Conservation (phyloP, 805 yeast species). For the Cyberlindnera nakhonratchasimensis region DNA sequence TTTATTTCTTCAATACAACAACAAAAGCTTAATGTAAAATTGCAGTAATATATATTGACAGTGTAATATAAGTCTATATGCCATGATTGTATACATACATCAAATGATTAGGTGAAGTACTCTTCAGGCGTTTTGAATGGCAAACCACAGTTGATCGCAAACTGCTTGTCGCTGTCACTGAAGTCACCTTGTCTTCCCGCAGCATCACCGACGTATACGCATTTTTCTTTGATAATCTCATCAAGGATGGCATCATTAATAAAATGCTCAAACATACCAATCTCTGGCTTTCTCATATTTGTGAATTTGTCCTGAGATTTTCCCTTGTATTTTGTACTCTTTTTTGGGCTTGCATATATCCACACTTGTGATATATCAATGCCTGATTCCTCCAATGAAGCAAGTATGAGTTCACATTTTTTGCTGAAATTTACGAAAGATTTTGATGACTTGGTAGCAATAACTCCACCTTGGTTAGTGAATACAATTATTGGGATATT, state of each 20-base stretch:
- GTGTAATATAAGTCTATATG: not conserved
- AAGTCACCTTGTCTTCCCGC: slow-evolving; percentile 82
- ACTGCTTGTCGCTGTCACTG: slow-evolving; percentile 71
- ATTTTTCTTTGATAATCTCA: slow-evolving; percentile 37
- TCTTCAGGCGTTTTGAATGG: slow-evolving; percentile 72
- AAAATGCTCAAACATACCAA: slow-evolving; percentile 73
- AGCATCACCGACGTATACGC: slow-evolving; percentile 91
- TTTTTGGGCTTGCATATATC: slow-evolving; percentile 64
- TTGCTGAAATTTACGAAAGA: slow-evolving; percentile 37
- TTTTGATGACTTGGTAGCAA: slow-evolving; percentile 36
- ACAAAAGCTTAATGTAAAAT: slow-evolving; percentile 12
- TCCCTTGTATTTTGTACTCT: slow-evolving; percentile 35
- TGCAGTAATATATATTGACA: not conserved
- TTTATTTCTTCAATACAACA: not conserved
- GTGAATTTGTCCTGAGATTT: slow-evolving; percentile 18
- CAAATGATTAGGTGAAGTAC: slow-evolving; percentile 33
- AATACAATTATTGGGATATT: slow-evolving; percentile 55
- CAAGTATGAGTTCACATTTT: slow-evolving; percentile 40
- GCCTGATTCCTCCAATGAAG: slow-evolving; percentile 28
- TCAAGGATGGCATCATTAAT: slow-evolving; percentile 31
- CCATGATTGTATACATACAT: not conserved
- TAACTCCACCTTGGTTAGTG: slow-evolving; percentile 80
- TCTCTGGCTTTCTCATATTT: slow-evolving; percentile 64
- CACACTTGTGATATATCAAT: slow-evolving; percentile 31
- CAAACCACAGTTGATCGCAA: slow-evolving; percentile 59